Base-by-base conservation (phyloP, 2,329 filamentous ascomycete species). In the Ophiostoma quercus region DNA sequence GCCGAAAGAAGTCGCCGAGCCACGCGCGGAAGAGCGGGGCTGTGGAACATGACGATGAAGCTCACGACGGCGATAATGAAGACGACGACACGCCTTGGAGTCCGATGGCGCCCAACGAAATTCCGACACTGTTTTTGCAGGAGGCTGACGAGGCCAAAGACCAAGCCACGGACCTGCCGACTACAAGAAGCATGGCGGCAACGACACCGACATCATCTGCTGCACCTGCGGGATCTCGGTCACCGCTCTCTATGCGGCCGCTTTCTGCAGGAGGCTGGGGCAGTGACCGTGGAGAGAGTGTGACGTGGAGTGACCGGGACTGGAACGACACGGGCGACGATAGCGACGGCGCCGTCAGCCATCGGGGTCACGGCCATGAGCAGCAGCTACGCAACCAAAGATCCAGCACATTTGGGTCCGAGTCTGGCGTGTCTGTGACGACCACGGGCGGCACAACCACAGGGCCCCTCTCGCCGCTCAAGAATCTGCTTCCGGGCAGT, bases 291-390 rank as follows among this genome's bases (percentile, higher is more conserved):
- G 74, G 76, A 32, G 88, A 90, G 74, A 88, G 86, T 2, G 81
- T 84, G 69, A 83, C 82, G 3, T 91, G 89, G 89, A 90, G 86
- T 76, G 88, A 91, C 67, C 81, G 84, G 12, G 87, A 90, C 76
- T 89, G 87, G 80, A 80, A 81, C 11, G 86, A 88, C 73, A 87
- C 80, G 70, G 82, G 79, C 57, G 79, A 80, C 62, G 82, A 83
- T 70, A 83, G 78, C 75, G 82, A 81, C 11, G 69, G 39, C 34
- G 71, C 68, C 19, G 62, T 2, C 37, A 57, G 47, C 34, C 29
- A 37, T 12, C 37, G 39, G 22, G 39, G 37, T 14, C 65, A 66
- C 60, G 39, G 22, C 19, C 16, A 69, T 8, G 60, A 68, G 37
- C 67, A 71, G 22, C 67, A 25, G 41, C 25, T 62, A 11, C 57